A percentile compares a stretch with the other conserved stretches of the same genome.
Conservation (phyloP, 371 early-diverging fungal genomes). For the Rhizopus arrhizus region DNA sequence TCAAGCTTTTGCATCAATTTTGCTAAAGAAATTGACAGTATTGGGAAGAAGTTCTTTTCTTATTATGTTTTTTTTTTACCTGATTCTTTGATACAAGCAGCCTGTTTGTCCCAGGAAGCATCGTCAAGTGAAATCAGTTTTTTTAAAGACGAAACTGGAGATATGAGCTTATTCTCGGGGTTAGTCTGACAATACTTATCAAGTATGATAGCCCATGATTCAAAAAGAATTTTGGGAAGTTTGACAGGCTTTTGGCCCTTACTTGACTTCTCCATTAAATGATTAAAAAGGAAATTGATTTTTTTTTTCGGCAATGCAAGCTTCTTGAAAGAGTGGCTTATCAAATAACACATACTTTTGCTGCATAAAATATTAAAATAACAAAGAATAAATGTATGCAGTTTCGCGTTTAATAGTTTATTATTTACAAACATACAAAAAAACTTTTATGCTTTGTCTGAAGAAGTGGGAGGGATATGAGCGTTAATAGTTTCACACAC, state of each 20-base stretch:
- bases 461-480: slow-evolving; percentile 20
- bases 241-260: slow-evolving; percentile 36
- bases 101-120: slow-evolving; percentile 40
- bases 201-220: slow-evolving; percentile 28
- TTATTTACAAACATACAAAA: slow-evolving; percentile 1
- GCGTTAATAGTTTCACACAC: slow-evolving; percentile 21
- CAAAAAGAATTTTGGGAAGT: slow-evolving; percentile 35
- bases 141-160: slow-evolving; percentile 23
- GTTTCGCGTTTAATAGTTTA: slow-evolving; percentile 4
- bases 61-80: slow-evolving; percentile 22
- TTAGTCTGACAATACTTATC: slow-evolving; percentile 2
- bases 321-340: slow-evolving; percentile 6
- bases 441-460: slow-evolving; percentile 4
- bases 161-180: slow-evolving; percentile 17
- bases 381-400: slow-evolving; percentile 4
- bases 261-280: slow-evolving; percentile 30
- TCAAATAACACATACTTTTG: neutral
- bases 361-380: neutral
- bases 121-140: slow-evolving; percentile 22
- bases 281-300: slow-evolving; percentile 4
- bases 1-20: slow-evolving; percentile 18
- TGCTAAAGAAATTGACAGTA: neutral
- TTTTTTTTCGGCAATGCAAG: neutral
- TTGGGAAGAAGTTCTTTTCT: neutral
- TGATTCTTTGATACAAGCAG: slow-evolving; percentile 34